Conservation (phyloP, 768 basidiomycete species). For the Amanita molliuscula region DNA sequence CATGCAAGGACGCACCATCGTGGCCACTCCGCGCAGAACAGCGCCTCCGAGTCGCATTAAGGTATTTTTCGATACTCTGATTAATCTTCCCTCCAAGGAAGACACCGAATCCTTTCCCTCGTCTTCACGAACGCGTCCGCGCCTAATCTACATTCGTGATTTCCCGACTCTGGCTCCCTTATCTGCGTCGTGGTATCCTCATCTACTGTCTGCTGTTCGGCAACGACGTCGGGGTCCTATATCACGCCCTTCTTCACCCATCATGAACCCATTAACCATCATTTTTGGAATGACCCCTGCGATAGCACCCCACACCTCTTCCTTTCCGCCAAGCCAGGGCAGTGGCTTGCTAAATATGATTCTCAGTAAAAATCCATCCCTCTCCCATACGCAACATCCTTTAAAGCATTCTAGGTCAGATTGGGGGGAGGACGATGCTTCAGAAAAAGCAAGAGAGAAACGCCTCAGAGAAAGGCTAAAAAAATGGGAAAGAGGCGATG, state of each 20-base stretch:
- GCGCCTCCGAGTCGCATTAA: constrained; percentile 47
- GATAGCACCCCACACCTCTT: constrained; percentile 37
- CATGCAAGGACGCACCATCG: constrained; percentile 27
- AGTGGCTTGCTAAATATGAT: constrained; percentile 33
- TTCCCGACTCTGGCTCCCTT: constrained; percentile 66
- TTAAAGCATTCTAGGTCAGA: constrained; percentile 32
- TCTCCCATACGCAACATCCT: constrained; percentile 17
- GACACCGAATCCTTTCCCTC: constrained; percentile 17
- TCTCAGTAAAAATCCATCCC: constrained; percentile 29
- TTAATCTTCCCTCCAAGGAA: constrained; percentile 44
- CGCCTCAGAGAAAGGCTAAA: constrained; percentile 62
- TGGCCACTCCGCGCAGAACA: constrained; percentile 30
- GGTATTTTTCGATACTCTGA: constrained; percentile 66
- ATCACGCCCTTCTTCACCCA: constrained; percentile 47
- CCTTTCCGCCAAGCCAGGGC: constrained; percentile 17
- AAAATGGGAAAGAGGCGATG: constrained; percentile 64
- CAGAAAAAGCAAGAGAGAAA: constrained; percentile 59
- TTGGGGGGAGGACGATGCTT: constrained; percentile 57
- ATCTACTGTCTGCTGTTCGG: constrained; percentile 70
- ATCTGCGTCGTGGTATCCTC: constrained; percentile 71
- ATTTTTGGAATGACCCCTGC: constrained; percentile 83
- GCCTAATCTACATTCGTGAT: constrained; percentile 79
- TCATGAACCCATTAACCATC: constrained; percentile 65
- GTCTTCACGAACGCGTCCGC: constrained; percentile 34
- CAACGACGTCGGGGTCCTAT: constrained; percentile 60